Base-by-base conservation (phyloP, 2,329 filamentous ascomycete species). In the Chrysoporthe cubensis region DNA sequence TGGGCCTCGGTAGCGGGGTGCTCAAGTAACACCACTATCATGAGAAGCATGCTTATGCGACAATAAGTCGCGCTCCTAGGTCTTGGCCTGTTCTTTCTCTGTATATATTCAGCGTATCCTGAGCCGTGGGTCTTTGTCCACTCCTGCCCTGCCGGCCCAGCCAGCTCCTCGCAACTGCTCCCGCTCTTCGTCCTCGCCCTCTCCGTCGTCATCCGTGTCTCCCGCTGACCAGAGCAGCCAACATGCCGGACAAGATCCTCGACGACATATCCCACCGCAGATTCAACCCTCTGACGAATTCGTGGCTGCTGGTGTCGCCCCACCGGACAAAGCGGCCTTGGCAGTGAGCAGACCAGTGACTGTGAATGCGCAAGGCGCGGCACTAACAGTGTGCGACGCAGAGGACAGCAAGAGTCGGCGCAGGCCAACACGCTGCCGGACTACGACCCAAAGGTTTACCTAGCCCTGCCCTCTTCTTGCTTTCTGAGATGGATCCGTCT, bases 231-330 rank as follows among this genome's bases (percentile, higher is more conserved):
- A 3, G 32, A 34, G 2, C 9, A 13, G 26, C 26, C 72, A 80
- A 70, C 59, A 94, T 94, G 91, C 87, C 88, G 9, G 90, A 91
- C 76, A 85, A 88, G 71, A 89, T 95, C 62, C 89, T 99, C 62
- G 90, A 98, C 83, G 95, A 99, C 79, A 98, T 99, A 75, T 97
- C 96, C 54, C 96, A 99, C 78, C 87, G 96, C 75, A 91, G 96
- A 78, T 98, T 91, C 80, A 99, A 99, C 78, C 92, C 93, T 64
- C 85, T 99, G 70, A 91, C 92, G 72, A 94, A 93, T 70, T 93
- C 91, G 70, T 97, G 94, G 91, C 87, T 99, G 69, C 87, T 99
- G 48, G 96, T 99, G 16, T 98, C 96, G 18, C 96, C 96, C 70
- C 96, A 99, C 80, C 86, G 96, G 66, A 98, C 94, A 64, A 98